Base-by-base conservation (phyloP, 495 filamentous ascomycete species). In the Platismatia glauca region DNA sequence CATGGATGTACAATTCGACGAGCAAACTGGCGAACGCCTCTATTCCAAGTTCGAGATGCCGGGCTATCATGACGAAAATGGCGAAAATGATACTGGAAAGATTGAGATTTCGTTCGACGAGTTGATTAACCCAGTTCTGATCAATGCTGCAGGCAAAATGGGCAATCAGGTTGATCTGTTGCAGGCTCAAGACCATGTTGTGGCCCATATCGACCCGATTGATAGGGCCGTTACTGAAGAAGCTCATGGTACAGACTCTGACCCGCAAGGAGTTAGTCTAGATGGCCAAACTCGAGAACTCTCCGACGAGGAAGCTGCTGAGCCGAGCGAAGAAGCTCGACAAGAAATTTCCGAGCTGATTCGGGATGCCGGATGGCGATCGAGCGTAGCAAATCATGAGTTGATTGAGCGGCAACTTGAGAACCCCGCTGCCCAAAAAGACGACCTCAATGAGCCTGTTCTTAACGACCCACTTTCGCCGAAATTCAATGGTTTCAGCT, bases 31-130 rank as follows among this genome's bases (percentile, higher is more conserved):
- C 11, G 79, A 83, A 35, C 77, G 84, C 50, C 68, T 82, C 12
- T 86, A 86, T 67, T 76, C 76, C 50, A 85, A 82, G 64, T 89
- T 89, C 68, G 87, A 89, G 60, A 84, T 88, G 78, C 83, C 86
- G 1, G 81, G 79, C 4, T 74, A 77, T 43, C 76, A 80, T 8
- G 78, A 83, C 12, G 78, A 78, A 35, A 79, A 82, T 13, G 77
- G 74, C 13, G 68, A 70, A 9, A 76, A 79, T 35, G 79, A 85
- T 63, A 78, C 83, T 66, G 85, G 82, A 8, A 74, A 76, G 24
- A 73, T 80, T 27, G 74, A 79, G 35, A 64, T 84, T 60, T 69
- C 72, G 20, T 85, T 83, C 72, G 71, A 73, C 31, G 82, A 86
- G 63, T 74, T 90, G 50, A 75, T 82, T 59, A 83, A 87, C 16